Evolutionary conservation across 2,329 filamentous ascomycete genomes (phyloP).

Genomic region (Diaporthe humulicola): DNA sequence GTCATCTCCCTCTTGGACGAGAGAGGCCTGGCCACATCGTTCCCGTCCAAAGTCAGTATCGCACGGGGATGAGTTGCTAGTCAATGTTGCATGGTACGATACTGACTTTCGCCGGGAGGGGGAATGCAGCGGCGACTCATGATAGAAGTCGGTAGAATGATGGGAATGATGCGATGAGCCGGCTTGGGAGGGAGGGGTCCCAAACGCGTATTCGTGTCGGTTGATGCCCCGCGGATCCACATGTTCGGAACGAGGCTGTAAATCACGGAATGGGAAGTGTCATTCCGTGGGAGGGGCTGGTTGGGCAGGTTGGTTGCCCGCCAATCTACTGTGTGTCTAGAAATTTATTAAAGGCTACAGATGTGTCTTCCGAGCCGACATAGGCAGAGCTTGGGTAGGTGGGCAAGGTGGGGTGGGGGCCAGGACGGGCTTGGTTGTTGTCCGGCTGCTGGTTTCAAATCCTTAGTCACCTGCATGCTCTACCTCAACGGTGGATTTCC

Average conservation of each 20-base stretch:
- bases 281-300: background rate
- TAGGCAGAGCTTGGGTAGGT: too few relatives aligned
- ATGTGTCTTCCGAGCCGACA: background rate
- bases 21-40: background rate
- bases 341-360: conserved; percentile 2
- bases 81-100: background rate
- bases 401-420: background rate
- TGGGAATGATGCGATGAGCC: too few relatives aligned
- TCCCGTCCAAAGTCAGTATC: background rate
- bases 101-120: background rate
- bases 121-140: background rate
- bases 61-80: background rate
- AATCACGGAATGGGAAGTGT: background rate
- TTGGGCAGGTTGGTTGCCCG: background rate
- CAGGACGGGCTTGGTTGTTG: background rate
- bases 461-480: conserved; percentile 34
- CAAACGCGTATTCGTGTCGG: conserved; percentile 6
- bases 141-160: background rate
- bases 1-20: background rate
- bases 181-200: background rate
- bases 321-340: background rate
- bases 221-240: background rate
- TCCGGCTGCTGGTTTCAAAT: conserved; percentile 35
- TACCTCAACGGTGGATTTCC: background rate
- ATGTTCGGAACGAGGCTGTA: background rate